Evolutionary conservation across 768 basidiomycete genomes (phyloP).

Genomic region (Tulasnella sp.): DNA sequence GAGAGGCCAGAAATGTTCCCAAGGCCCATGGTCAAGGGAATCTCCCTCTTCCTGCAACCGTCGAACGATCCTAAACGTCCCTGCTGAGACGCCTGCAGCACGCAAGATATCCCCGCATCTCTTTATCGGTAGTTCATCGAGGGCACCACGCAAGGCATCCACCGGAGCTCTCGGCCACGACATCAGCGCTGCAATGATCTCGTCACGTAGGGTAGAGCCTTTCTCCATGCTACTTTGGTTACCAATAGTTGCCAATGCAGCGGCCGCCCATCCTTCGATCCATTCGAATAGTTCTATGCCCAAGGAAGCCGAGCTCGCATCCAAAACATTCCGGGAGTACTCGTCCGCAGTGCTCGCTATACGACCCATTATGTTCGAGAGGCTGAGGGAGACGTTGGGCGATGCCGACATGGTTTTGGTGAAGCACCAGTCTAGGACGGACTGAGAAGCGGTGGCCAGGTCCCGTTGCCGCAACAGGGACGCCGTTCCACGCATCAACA

Average conservation of each 20-base stretch:
- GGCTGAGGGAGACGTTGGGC: slow-evolving; percentile 34
- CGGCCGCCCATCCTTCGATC: slow-evolving; percentile 43
- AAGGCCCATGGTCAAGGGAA: slow-evolving; percentile 37
- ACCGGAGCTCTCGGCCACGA: slow-evolving; percentile 62
- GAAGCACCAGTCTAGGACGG: slow-evolving; percentile 69
- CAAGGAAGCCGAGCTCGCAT: slow-evolving; percentile 26
- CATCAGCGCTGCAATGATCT: slow-evolving; percentile 45
- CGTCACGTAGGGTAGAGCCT: slow-evolving; percentile 29
- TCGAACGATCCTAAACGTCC: slow-evolving; percentile 66
- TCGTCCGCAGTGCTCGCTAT: slow-evolving; percentile 50
- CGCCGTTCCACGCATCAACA: slow-evolving; percentile 53
- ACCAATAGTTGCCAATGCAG: slow-evolving; percentile 33
- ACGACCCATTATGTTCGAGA: slow-evolving; percentile 59
- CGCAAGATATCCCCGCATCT: slow-evolving; percentile 43
- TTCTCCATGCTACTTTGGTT: too few relatives aligned
- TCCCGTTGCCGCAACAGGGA: slow-evolving; percentile 56
- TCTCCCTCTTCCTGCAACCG: slow-evolving; percentile 37
- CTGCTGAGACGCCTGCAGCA: slow-evolving; percentile 48
- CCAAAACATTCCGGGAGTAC: slow-evolving; percentile 30
- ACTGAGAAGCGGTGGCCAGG: slow-evolving; percentile 54
- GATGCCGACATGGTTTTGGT: slow-evolving; percentile 33
- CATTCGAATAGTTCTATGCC: slow-evolving; percentile 45
- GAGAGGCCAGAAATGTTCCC: slow-evolving; percentile 68
- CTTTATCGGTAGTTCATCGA: slow-evolving; percentile 27
- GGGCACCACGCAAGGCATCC: slow-evolving; percentile 34